Base-by-base conservation (phyloP, 2,329 filamentous ascomycete species). In the Claviceps sp. region DNA sequence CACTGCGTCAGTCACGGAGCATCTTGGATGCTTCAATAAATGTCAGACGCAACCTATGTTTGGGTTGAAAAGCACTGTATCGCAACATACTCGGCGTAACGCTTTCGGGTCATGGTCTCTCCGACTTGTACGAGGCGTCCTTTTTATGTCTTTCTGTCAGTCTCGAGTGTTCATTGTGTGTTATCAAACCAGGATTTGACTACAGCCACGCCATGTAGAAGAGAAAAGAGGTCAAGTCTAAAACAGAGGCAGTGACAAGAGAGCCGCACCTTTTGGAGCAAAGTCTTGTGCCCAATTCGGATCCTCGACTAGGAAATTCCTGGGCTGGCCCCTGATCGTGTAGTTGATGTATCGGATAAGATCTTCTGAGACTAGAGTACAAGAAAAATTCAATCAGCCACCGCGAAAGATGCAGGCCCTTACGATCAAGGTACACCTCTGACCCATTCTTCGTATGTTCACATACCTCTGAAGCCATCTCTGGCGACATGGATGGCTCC, bases 241-340 rank as follows among this genome's bases (percentile, higher is more conserved):
- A 22, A 17, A 36, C 11, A 22, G 5, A n/a, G 29, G 9, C 29
- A 34, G 29, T 34, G 9, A 34, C 29, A 34, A 23, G 5, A 23
- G 9, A 13, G 20, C 47, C 55, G 17, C 52, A 71, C 73, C 91
- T 54, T 90, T 82, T 0, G 88, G 88, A 2, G 88, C 89, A 69
- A 96, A 96, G 63, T 96, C 91, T 47, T 86, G 66, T 0, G 90
- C 88, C 85, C 88, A 97, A 3, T 80, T 78, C 0, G 85, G 82
- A 52, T 96, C 81, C 3, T 85, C 74, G 0, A 82, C 71, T 0
- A 96, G 69, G 60, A 95, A 95, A 58, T 88, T 71, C 7, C 20
- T 47, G 3, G 54, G 38, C 13, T 48, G 45, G 4, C 54, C 51
- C 6, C 56, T 49, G 26, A 70, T 60, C 8, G 76, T 77, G 3